Conservation (phyloP, 2,329 filamentous ascomycete species). For the Xylaria sp. region DNA sequence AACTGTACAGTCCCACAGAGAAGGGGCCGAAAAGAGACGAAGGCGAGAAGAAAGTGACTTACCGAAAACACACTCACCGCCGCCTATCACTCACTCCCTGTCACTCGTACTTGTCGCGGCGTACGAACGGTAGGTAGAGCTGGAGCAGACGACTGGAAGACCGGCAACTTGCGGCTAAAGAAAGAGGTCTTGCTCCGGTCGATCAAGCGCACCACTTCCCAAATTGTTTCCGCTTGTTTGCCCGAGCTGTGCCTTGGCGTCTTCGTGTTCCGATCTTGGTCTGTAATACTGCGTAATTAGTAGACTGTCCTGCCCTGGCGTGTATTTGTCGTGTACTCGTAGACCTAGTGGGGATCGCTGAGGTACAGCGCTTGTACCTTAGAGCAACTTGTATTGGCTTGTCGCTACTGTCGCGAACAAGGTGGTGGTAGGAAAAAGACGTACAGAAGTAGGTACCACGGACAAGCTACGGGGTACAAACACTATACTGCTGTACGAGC, state of each 20-base stretch:
- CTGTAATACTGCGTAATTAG: neutral
- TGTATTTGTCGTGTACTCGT: slow-evolving; percentile 36
- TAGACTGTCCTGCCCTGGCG: neutral
- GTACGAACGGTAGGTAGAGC: slow-evolving; percentile 3
- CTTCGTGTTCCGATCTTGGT: slow-evolving; percentile 19
- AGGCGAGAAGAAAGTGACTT: slow-evolving; percentile 27
- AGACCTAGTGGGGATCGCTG: slow-evolving; percentile 24
- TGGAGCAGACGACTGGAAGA: slow-evolving; percentile 9
- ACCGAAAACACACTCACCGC: slow-evolving; percentile 21
- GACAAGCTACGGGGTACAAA: slow-evolving; percentile 32
- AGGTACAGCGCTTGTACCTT: slow-evolving; percentile 24
- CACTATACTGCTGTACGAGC: slow-evolving; percentile 31
- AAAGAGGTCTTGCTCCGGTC: slow-evolving; percentile 14
- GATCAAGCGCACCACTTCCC: slow-evolving; percentile 19
- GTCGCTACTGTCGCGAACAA: slow-evolving; percentile 23
- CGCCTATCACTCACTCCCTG: slow-evolving; percentile 14
- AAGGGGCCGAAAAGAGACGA: slow-evolving; percentile 12
- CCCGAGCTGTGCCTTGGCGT: slow-evolving; percentile 20
- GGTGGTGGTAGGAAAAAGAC: slow-evolving; percentile 26
- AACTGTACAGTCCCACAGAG: slow-evolving; percentile 1
- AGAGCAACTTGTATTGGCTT: slow-evolving; percentile 16
- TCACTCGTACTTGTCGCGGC: neutral
- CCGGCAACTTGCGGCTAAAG: slow-evolving; percentile 7
- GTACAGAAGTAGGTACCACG: slow-evolving; percentile 31
- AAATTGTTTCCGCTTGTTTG: neutral